Percentiles rank a stretch among this genome's conserved stretches.
Conservation (phyloP, 495 filamentous ascomycete species). For the Xylaria telfairii region DNA sequence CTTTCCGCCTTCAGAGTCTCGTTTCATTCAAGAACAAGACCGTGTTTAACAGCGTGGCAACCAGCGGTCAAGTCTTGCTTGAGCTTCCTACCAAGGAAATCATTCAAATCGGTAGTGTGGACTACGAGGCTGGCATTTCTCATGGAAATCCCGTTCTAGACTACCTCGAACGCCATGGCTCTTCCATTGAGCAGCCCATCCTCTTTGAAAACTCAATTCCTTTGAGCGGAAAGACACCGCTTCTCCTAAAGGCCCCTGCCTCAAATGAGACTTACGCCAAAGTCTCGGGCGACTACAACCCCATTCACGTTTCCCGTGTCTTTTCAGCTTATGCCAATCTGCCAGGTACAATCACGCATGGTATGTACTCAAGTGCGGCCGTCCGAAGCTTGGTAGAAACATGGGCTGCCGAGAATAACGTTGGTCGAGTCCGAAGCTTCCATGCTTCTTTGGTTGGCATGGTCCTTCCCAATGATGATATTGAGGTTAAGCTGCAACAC, state of each 20-base stretch:
- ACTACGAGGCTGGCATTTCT: constrained; percentile 87
- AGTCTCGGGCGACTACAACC: constrained; percentile 98
- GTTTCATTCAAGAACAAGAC: constrained; percentile 93
- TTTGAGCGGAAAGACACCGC: constrained; percentile 86
- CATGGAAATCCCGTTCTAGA: constrained; percentile 97
- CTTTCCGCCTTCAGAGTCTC: constrained; percentile 92
- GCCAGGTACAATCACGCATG: constrained; percentile 95
- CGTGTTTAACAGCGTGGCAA: constrained; percentile 91
- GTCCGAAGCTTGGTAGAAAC: constrained; percentile 98
- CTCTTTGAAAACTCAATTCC: constrained; percentile 98
- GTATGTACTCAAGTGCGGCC: constrained; percentile 98
- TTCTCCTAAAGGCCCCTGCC: constrained; percentile 87
- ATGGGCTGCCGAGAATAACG: constrained; percentile 98
- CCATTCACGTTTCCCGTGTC: constrained; percentile 96
- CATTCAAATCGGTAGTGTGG: constrained; percentile 92
- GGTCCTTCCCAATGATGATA: constrained; percentile 95
- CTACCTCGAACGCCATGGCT: constrained; percentile 90
- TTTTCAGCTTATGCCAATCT: constrained; percentile 95
- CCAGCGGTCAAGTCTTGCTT: constrained; percentile 87
- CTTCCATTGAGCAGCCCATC: constrained; percentile 93
- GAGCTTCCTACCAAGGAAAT: constrained; percentile 98
- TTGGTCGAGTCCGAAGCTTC: constrained; percentile 96
- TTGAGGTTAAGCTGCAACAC: constrained; percentile 92
- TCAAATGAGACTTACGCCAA: constrained; percentile 98
- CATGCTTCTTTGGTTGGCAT: constrained; percentile 94